phyloP scores from a whole-genome alignment of 306 rosid genomes.

The Vicia faba region DNA sequence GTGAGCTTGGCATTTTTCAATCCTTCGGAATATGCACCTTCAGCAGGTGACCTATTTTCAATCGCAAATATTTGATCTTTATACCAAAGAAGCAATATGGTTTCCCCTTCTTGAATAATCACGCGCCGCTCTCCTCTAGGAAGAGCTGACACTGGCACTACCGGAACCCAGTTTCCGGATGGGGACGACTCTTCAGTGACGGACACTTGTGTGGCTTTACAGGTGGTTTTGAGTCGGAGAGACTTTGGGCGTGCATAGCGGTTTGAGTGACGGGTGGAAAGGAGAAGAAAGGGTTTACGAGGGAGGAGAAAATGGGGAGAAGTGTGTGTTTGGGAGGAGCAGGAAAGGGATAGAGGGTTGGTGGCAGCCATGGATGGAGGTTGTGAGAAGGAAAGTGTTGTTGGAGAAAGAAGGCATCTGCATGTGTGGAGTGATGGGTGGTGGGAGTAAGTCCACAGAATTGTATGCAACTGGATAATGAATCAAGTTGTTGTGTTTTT shows the following conservation, averaged over 20 bases:
- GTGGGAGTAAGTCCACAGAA: not conserved
- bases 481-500: not conserved
- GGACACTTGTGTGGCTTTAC: constrained; percentile 74
- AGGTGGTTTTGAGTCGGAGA: constrained; percentile 29
- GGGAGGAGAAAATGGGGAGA: not conserved
- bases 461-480: not conserved
- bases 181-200: constrained; percentile 61
- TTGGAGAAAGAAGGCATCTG: constrained; percentile 9
- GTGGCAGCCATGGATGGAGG: constrained; percentile 10
- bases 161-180: constrained; percentile 85
- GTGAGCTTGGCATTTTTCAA: constrained; percentile 93
- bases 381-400: not conserved
- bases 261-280: not conserved
- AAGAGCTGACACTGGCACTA: constrained; percentile 84
- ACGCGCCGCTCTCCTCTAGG: constrained; percentile 93
- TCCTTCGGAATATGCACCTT: constrained; percentile 93
- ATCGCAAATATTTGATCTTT: constrained; percentile 76
- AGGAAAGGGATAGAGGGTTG: constrained; percentile 12
- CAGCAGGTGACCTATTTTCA: constrained; percentile 94
- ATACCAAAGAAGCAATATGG: constrained; percentile 79
- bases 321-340: constrained; percentile 30
- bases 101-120: constrained; percentile 73
- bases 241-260: constrained; percentile 22
- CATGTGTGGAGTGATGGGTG: not conserved
- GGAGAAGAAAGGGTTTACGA: constrained; percentile 31